Percentiles rank a stretch among this genome's conserved stretches.
These are phyloP conservation scores for Teratosphaeria epicoccoides DNA, from an alignment of 2,329 filamentous ascomycete species.

Conservation along the genomic window DNA sequence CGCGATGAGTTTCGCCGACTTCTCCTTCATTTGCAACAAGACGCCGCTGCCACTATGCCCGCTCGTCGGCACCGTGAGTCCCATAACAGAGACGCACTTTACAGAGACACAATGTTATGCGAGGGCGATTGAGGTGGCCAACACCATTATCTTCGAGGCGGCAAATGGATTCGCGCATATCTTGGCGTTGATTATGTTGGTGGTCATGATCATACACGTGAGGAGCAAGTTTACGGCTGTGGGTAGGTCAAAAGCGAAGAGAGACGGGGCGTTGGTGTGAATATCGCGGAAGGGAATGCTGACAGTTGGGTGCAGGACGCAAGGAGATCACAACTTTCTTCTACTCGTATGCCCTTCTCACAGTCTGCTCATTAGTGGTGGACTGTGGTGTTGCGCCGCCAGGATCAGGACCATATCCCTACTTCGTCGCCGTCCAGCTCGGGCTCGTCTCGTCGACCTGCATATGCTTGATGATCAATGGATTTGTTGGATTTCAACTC, in stretches of 20 bases:
- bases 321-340: constrained; percentile 82
- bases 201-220: constrained; percentile 95
- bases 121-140: constrained; percentile 87
- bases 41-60: constrained; percentile 80
- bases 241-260: constrained; percentile 47
- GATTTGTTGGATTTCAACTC: constrained; percentile 94
- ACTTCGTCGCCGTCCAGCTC: constrained; percentile 81
- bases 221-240: constrained; percentile 97
- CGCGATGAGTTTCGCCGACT: constrained; percentile 63
- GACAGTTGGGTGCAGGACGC: constrained; percentile 37
- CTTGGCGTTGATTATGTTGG: constrained; percentile 77
- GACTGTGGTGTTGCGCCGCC: constrained; percentile 88
- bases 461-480: constrained; percentile 86
- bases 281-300: not conserved
- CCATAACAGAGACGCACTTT: constrained; percentile 51
- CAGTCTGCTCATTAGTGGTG: constrained; percentile 76
- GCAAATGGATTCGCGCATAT: constrained; percentile 91
- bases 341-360: constrained; percentile 88
- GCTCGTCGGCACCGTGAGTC: constrained; percentile 64
- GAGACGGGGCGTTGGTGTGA: not conserved
- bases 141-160: constrained; percentile 96
- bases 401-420: constrained; percentile 68
- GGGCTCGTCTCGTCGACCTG: constrained; percentile 77
- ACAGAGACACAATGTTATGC: constrained; percentile 89
- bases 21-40: constrained; percentile 73